These are phyloP conservation scores for Candida pseudoviswanathii DNA, from an alignment of 1,139 yeast genomes.

Conservation along the genomic window DNA sequence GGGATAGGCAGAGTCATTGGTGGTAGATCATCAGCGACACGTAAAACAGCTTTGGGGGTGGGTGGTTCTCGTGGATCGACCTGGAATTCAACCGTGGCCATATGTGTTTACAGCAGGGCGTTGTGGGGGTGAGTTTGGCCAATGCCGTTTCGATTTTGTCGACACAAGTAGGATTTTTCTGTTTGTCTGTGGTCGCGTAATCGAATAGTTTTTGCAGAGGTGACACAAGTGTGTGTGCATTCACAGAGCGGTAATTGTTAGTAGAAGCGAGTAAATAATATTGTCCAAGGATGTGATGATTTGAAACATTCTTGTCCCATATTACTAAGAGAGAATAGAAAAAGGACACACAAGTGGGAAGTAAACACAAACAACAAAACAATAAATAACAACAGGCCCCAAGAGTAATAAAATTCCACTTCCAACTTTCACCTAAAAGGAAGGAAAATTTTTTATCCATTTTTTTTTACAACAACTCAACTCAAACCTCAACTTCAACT, in stretches of 20 bases:
- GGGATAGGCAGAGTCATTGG: no score
- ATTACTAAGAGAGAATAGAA: not conserved
- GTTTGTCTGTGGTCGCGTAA: not conserved
- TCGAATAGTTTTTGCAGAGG: not conserved
- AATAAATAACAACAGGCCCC: not conserved
- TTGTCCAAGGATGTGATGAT: not conserved
- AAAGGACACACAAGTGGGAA: not conserved
- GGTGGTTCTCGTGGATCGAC: no score
- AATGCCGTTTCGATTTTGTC: no score
- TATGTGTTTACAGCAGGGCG: no score
- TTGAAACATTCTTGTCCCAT: not conserved
- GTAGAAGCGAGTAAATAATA: not conserved
- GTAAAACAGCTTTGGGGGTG: no score
- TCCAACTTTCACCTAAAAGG: not conserved
- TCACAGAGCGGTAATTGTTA: no score
- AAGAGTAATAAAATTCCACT: not conserved
- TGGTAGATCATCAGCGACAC: no score
- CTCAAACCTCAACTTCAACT: not conserved
- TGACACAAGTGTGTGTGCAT: no score
- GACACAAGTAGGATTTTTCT: no score
- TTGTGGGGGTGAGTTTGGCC: no score
- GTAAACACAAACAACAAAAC: not conserved
- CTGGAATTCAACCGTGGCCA: no score
- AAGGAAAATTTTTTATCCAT: not conserved
- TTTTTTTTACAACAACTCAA: not conserved